Evolutionary conservation across 2,329 filamentous ascomycete genomes (phyloP), one percentile per base, ranked within the genome.

Genomic region (Colletotrichum endophyticum): DNA sequence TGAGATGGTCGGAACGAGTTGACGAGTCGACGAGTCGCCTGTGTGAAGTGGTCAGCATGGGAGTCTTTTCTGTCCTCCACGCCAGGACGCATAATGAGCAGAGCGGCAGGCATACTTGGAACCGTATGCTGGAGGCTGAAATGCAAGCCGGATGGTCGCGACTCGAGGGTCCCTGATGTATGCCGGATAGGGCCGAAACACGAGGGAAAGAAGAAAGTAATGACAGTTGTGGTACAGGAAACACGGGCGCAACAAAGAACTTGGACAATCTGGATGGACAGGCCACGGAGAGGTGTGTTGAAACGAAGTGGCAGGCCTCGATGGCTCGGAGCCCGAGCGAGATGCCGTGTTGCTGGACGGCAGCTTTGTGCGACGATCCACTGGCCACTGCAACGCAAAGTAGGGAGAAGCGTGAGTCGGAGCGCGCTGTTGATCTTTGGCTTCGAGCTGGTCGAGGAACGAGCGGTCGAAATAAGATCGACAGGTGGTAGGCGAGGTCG

Each of bases 281-380:
- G 53, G 53, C 32, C 22, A 61, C 32, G n/a, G 53, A 67, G 61
- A 62, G 28, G 49, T 16, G 34, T 53, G 27, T 15, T 16, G 61
- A 19, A 22, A n/a, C 11, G 39, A 30, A 56, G 19, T 32, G 12
- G 30, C 25, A 64, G 56, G 56, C 32, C 44, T 73, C 27, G 70
- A 73, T 28, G 63, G 63, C 56, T 30, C 36, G 15, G 39, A 44
- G 22, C 57, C 53, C 57, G 16, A 75, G 32, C 39, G 63, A 34
- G 16, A 73, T 15, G 32, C n/a, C 39, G 28, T 64, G 73, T 28
- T 53, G 57, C 39, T 59, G 19, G 22, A 49, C 27, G 63, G 64
- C 56, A 62, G 64, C 15, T 59, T 63, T 73, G 70, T 76, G 25
- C 57, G 39, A 76, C 73, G 70, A 76, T 57, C 63, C n/a, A 64